Evolutionary conservation across 1,139 yeast genomes (phyloP).

Genomic region (Lodderomyces margitis): DNA sequence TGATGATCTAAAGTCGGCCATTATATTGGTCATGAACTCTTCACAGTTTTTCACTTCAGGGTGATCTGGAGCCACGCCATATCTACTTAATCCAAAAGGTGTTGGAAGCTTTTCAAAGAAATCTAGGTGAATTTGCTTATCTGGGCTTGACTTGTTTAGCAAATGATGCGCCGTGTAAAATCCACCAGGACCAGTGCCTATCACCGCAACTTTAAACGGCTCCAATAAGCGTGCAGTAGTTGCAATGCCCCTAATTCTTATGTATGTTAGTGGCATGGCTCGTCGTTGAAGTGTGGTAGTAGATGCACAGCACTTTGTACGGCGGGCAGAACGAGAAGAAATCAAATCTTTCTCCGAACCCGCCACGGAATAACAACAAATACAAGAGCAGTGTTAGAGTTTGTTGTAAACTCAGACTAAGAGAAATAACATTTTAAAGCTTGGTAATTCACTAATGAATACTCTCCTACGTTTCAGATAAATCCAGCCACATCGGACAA

Average conservation of each 20-base stretch:
- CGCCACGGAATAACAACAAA: too few relatives aligned
- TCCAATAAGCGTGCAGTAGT: conserved; percentile 10
- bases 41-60: conserved; percentile 93
- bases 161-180: conserved; percentile 84
- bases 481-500: too few relatives aligned
- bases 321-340: not conserved
- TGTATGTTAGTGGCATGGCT: conserved; percentile 1
- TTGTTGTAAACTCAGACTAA: too few relatives aligned
- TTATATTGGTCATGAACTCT: conserved; percentile 70
- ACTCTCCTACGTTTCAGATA: too few relatives aligned
- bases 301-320: too few relatives aligned
- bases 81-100: conserved; percentile 88
- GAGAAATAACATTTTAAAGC: too few relatives aligned
- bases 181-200: conserved; percentile 97
- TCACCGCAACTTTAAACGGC: conserved; percentile 55
- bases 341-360: too few relatives aligned
- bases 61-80: conserved; percentile 99
- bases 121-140: conserved; percentile 43
- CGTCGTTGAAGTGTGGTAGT: not conserved
- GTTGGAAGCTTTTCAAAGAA: conserved; percentile 81
- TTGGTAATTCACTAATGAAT: too few relatives aligned
- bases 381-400: too few relatives aligned
- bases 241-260: conserved; percentile 9
- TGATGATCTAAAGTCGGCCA: conserved; percentile 24
- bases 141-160: conserved; percentile 44